These are phyloP conservation scores for Penicillium arizonense DNA, from an alignment of 495 filamentous ascomycete species.

Conservation along the genomic window DNA sequence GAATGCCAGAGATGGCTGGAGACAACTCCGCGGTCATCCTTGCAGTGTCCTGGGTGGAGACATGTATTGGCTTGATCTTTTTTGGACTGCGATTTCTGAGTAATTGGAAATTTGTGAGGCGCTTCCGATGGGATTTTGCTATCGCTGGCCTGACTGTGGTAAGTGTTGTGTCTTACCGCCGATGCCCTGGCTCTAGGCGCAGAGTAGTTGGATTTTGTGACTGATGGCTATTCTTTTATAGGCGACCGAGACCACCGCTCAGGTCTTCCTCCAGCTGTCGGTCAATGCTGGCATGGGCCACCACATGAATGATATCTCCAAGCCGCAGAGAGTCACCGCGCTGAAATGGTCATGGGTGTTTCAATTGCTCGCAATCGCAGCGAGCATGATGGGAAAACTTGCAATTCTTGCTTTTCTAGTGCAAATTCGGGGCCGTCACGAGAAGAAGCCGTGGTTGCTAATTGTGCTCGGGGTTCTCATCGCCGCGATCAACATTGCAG, in stretches of 20 bases:
- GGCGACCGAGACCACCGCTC: conserved; percentile 8
- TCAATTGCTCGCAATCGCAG: conserved; percentile 25
- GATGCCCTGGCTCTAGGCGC: too few relatives aligned
- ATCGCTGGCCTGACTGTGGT: conserved; percentile 14
- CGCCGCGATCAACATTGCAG: conserved; percentile 19
- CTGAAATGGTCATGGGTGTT: conserved; percentile 33
- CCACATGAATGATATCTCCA: conserved; percentile 19
- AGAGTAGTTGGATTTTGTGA: too few relatives aligned
- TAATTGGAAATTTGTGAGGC: conserved; percentile 15
- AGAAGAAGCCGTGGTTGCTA: conserved; percentile 22
- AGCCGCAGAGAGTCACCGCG: conserved; percentile 11
- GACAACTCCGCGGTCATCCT: conserved; percentile 7
- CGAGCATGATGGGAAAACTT: conserved; percentile 29
- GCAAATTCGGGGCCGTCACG: conserved; percentile 27
- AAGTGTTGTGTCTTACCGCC: neutral
- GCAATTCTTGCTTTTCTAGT: conserved; percentile 31
- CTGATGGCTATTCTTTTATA: neutral
- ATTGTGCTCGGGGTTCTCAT: conserved; percentile 26
- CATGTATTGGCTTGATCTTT: conserved; percentile 10
- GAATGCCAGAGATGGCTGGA: conserved; percentile 5
- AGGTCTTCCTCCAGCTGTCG: conserved; percentile 21
- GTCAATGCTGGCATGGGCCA: conserved; percentile 27
- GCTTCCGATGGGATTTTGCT: conserved; percentile 20
- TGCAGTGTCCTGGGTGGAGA: conserved; percentile 16
- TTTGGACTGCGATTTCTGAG: conserved; percentile 17